These are phyloP conservation scores for Fusarium aywerte DNA, from an alignment of 2,329 filamentous ascomycete species.

Conservation along the genomic window DNA sequence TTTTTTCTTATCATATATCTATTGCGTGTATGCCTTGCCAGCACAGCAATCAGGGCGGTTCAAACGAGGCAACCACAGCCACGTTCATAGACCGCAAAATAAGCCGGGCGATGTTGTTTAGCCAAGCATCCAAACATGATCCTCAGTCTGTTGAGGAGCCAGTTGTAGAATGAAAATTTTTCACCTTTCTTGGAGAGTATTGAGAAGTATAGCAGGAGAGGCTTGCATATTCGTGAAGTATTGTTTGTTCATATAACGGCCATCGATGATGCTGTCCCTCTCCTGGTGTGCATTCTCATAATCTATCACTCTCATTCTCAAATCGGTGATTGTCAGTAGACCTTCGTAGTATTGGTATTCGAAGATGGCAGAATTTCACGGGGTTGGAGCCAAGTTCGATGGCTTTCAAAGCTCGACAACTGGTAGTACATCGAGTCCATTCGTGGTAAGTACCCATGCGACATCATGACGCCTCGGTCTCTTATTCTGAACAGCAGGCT, in stretches of 20 bases:
- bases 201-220: not conserved
- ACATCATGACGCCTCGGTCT: not conserved
- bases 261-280: not conserved
- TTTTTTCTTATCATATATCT: slow-evolving; percentile 4
- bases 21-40: slow-evolving; percentile 27
- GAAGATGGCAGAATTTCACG: slow-evolving; percentile 40
- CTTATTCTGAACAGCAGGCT: slow-evolving; percentile 38
- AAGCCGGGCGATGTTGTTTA: slow-evolving; percentile 7
- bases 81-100: not conserved
- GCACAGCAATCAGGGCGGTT: slow-evolving; percentile 22
- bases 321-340: not conserved
- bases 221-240: slow-evolving; percentile 4
- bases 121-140: slow-evolving; percentile 18
- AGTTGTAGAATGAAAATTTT: slow-evolving; percentile 39
- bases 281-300: not conserved
- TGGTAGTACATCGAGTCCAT: slow-evolving; percentile 40
- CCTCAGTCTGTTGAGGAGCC: slow-evolving; percentile 22
- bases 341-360: no score
- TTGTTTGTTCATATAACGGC: slow-evolving; percentile 20
- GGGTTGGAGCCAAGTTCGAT: slow-evolving; percentile 41
- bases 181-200: not conserved
- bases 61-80: slow-evolving; percentile 34
- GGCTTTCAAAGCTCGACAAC: slow-evolving; percentile 43
- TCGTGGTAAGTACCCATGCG: slow-evolving; percentile 34
- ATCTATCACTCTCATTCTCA: not conserved